A percentile compares a stretch with the other conserved stretches of the same genome.
Evolutionary conservation across 345 rosid genomes (phyloP).

Genomic region (Populus pruinosa): DNA sequence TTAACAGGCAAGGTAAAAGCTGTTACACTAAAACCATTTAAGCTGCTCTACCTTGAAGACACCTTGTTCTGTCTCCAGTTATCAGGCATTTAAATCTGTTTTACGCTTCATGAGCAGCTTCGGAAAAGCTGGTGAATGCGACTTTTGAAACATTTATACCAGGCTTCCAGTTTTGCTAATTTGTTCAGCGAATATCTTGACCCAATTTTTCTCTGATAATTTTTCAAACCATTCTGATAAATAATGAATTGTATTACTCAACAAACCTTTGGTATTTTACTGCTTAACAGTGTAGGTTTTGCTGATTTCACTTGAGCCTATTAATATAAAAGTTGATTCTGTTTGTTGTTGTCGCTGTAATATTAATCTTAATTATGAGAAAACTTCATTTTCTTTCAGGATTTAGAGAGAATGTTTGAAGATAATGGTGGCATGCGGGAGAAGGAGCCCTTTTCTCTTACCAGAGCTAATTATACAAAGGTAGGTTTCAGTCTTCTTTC

Average conservation of each 20-base stretch:
- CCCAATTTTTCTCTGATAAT: background rate
- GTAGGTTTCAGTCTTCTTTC: conserved; percentile 25
- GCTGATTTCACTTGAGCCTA: background rate
- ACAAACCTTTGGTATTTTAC: background rate
- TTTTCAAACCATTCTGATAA: background rate
- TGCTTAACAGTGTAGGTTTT: background rate
- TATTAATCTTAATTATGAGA: background rate
- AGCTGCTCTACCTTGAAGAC: conserved; percentile 1
- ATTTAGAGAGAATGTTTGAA: conserved; percentile 62
- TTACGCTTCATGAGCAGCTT: background rate
- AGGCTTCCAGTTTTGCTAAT: background rate
- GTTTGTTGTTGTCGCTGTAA: background rate
- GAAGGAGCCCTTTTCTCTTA: conserved; percentile 79
- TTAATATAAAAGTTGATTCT: background rate
- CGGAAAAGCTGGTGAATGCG: background rate
- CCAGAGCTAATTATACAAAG: conserved; percentile 43
- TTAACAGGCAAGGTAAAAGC: conserved; percentile 73
- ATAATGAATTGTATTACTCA: background rate
- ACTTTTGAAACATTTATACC: background rate
- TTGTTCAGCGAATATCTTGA: background rate
- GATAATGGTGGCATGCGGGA: conserved; percentile 62
- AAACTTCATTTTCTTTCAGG: conserved; percentile 37
- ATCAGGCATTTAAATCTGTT: background rate
- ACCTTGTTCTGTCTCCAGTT: conserved; percentile 3
- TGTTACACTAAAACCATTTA: conserved; percentile 11